phyloP scores from a whole-genome alignment of 352 stramenopile species.

The Globisporangium nodosum region DNA sequence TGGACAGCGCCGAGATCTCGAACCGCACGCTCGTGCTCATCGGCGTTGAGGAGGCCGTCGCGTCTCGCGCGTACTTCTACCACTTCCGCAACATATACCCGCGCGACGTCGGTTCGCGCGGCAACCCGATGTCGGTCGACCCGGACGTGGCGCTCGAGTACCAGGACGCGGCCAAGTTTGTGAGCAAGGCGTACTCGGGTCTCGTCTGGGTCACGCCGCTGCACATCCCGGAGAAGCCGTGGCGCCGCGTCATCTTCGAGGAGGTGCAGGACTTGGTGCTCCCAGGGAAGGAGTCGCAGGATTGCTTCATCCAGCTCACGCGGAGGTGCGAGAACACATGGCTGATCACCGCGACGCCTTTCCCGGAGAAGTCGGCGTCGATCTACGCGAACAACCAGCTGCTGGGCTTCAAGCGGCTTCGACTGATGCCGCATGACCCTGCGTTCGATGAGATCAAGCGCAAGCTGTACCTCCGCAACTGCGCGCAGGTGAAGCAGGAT shows the following conservation, averaged over 20 bases:
- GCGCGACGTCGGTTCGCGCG: constrained; percentile 24
- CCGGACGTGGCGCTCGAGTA: constrained; percentile 47
- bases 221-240: constrained; percentile 60
- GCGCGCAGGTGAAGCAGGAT: constrained; percentile 74
- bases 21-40: constrained; percentile 82
- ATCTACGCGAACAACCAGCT: constrained; percentile 89
- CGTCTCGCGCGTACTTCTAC: constrained; percentile 56
- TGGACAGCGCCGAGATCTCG: constrained; percentile 36
- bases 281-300: constrained; percentile 57
- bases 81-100: constrained; percentile 53
- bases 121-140: constrained; percentile 40
- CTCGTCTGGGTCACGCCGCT: constrained; percentile 61
- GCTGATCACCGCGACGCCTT: constrained; percentile 83
- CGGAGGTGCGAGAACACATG: constrained; percentile 71
- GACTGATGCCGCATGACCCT: constrained; percentile 53
- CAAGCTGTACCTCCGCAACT: constrained; percentile 84
- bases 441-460: constrained; percentile 87
- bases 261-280: constrained; percentile 84
- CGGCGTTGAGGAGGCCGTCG: constrained; percentile 68
- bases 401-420: constrained; percentile 74
- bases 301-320: constrained; percentile 85
- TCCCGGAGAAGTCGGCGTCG: constrained; percentile 67
- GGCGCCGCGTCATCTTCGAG: constrained; percentile 82
- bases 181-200: constrained; percentile 77
- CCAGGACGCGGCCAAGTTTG: constrained; percentile 67